These are phyloP conservation scores for Apophysomyces sp. DNA, from an alignment of 371 early-diverging fungal genomes.

Conservation along the genomic window DNA sequence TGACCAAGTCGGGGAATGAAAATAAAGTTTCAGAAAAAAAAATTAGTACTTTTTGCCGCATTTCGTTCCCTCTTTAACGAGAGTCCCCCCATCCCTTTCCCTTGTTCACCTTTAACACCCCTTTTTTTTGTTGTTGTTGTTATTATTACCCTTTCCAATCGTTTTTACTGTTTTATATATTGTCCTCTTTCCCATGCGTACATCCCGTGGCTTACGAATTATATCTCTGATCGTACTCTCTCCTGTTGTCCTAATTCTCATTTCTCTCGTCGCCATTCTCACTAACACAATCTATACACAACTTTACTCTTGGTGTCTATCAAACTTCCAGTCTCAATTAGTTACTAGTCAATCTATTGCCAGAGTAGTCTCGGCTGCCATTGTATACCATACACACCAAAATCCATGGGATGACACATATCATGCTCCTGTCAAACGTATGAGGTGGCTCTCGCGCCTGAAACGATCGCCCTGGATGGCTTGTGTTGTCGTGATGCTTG, in stretches of 20 bases:
- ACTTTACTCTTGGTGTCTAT: slow-evolving; percentile 8
- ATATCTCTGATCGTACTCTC: slow-evolving; percentile 14
- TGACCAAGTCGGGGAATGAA: too few species aligned
- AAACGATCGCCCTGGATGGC: slow-evolving; percentile 8
- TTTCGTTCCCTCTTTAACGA: too few species aligned
- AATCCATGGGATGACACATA: background rate
- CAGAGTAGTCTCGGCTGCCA: background rate
- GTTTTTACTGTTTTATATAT: background rate
- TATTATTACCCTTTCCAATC: background rate
- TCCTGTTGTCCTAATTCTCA: slow-evolving; percentile 14
- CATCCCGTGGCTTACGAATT: slow-evolving; percentile 13
- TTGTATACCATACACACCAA: background rate
- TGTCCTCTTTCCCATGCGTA: slow-evolving; percentile 2
- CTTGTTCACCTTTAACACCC: background rate
- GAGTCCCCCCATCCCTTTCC: too few species aligned
- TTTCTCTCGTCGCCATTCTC: slow-evolving; percentile 12
- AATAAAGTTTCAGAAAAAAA: too few species aligned
- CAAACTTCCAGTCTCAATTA: background rate
- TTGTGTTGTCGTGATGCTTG: background rate
- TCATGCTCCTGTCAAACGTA: background rate
- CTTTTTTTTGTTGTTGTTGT: background rate
- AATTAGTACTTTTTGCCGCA: too few species aligned
- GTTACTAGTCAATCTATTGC: slow-evolving; percentile 3
- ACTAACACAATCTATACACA: slow-evolving; percentile 8
- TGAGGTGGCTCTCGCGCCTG: background rate